A percentile compares a stretch with the other conserved stretches of the same genome.
Evolutionary conservation across 495 filamentous ascomycete species (phyloP).

Genomic region (Penicillium odoratum): DNA sequence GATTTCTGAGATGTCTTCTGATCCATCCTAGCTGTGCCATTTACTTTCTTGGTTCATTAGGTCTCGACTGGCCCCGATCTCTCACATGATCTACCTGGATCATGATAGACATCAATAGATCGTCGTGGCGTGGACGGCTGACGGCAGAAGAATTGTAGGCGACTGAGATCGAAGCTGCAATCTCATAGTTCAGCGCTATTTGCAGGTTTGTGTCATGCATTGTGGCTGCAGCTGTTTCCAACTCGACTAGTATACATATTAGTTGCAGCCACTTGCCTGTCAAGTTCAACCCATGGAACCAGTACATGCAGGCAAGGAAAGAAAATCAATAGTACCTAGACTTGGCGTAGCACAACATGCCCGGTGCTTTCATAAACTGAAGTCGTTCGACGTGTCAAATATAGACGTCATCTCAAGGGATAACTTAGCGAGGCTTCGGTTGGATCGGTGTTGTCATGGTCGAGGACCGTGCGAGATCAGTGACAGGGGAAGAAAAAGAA

Average conservation of each 20-base stretch:
- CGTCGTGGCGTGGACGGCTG: neutral
- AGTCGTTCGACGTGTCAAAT: neutral
- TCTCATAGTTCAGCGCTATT: neutral
- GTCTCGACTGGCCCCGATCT: too few relatives aligned
- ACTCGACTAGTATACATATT: neutral
- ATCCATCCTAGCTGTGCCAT: too few relatives aligned
- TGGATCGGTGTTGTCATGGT: neutral
- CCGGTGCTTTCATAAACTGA: neutral
- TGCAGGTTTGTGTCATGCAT: neutral
- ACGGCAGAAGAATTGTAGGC: neutral
- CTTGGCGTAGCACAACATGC: neutral
- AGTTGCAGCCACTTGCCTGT: neutral
- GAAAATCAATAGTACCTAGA: neutral
- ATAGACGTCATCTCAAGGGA: neutral
- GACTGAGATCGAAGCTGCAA: neutral
- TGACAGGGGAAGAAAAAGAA: neutral
- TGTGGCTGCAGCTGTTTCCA: neutral
- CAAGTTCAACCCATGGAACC: neutral
- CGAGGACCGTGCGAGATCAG: constrained; percentile 20
- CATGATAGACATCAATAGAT: too few relatives aligned
- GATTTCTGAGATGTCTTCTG: too few relatives aligned
- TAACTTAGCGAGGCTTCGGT: neutral
- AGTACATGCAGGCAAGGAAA: neutral
- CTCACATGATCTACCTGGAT: too few relatives aligned
- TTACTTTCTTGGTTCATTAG: too few relatives aligned